Evolutionary conservation across 208 protist species (phyloP), one percentile per base, ranked within the genome.

Genomic region (Trypanosoma scelopori): DNA sequence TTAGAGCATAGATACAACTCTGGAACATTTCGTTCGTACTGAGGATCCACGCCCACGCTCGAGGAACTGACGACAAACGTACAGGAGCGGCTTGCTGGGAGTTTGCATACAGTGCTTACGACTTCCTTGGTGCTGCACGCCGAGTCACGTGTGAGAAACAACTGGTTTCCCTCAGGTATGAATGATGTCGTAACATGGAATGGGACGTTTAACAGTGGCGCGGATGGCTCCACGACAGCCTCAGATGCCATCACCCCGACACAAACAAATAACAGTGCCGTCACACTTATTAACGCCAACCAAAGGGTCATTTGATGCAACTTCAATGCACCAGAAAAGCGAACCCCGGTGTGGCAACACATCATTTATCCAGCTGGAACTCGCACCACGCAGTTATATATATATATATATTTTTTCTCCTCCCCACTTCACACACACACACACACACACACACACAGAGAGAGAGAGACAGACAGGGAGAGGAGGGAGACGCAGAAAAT

Each of bases 1-100:
- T 70, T 82, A 39, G 77, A 81, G 57, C 81, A 91, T 67, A 81
- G 76, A 69, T 81, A 84, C 47, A 86, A 47, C 25, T 45, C 9
- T n/a, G 78, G 78, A n/a, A 81, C 74, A 13, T 66, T 52, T 3
- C 20, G n/a, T 0, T 72, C 60, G 41, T 69, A 70, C 45, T 59
- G 45, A 16, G 69, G 30, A 55, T 64, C 59, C 15, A 87, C 30
- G 30, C 27, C 56, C 3, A 88, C 18, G 20, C 67, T 66, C 5
- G 45, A 28, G 13, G 48, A 37, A 5, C 65, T 78, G 32, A 88
- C 61, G 27, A 60, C 84, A 69, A 88, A 91, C 7, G 74, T 45
- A 56, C 79, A 91, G 13, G 63, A 77, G 9, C 47, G 53, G 52
- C 39, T 66, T 32, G 52, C 69, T 1, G 69, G 71, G 15, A 82